Conservation (phyloP, 148 eudicot genomes). For the Vaccinium darrowii region DNA sequence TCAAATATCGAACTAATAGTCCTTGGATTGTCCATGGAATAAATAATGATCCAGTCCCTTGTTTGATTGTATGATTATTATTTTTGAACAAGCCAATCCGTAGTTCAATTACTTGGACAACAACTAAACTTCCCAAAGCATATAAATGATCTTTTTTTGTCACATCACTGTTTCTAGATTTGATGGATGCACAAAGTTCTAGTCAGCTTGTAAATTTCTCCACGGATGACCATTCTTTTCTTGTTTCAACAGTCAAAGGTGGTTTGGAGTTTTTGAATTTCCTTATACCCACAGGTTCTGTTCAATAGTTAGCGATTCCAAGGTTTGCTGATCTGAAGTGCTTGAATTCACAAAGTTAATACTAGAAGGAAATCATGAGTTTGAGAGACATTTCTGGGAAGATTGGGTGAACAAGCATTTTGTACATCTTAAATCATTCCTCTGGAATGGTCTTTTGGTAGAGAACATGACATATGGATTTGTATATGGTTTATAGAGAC, state of each 20-base stretch:
- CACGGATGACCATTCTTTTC: neutral
- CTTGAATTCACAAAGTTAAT: neutral
- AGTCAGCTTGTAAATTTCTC: neutral
- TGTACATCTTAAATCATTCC: neutral
- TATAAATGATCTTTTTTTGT: neutral
- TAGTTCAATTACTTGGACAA: too few species aligned
- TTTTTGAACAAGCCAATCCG: too few species aligned
- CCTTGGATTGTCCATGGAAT: too few species aligned
- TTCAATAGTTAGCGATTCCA: neutral
- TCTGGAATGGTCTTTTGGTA: neutral
- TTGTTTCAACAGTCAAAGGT: neutral
- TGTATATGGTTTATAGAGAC: neutral
- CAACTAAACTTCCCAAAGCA: neutral
- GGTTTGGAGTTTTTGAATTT: neutral
- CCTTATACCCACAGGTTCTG: neutral
- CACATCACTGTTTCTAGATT: neutral
- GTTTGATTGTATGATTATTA: too few species aligned
- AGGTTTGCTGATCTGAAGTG: neutral
- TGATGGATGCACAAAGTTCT: neutral
- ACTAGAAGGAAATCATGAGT: neutral
- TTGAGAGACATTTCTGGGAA: neutral
- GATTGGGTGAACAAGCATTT: neutral
- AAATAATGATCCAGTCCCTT: too few species aligned
- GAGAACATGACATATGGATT: neutral
- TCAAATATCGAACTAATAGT: too few species aligned